Evolutionary conservation across 2,329 filamentous ascomycete genomes (phyloP).

Genomic region (Cercospora nicotianae): DNA sequence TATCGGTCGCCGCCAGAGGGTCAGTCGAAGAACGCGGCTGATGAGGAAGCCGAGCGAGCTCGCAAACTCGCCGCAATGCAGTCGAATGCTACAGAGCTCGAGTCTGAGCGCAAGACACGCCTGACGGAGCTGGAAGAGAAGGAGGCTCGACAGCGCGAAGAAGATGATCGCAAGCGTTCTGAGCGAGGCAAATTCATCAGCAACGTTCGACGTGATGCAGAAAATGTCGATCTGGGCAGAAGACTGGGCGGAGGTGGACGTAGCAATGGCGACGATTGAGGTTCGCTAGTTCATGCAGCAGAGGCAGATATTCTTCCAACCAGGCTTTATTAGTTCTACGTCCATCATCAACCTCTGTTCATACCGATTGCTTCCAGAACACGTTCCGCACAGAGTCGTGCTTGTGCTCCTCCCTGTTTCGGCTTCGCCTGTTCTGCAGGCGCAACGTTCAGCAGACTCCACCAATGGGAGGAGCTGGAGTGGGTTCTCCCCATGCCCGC

Average conservation of each 20-base stretch:
- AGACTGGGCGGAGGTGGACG: slow-evolving; percentile 30
- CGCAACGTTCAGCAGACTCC: background rate
- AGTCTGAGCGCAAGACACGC: slow-evolving; percentile 67
- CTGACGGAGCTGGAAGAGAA: slow-evolving; percentile 65
- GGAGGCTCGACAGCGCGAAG: slow-evolving; percentile 64
- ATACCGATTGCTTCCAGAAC: background rate
- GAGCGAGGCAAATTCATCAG: slow-evolving; percentile 42
- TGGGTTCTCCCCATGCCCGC: background rate
- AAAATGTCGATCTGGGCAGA: slow-evolving; percentile 34
- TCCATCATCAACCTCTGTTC: background rate
- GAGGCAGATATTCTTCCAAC: background rate
- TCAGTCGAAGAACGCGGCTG: slow-evolving; percentile 21
- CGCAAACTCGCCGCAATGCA: slow-evolving; percentile 45
- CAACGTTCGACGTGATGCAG: slow-evolving; percentile 36
- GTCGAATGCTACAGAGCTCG: slow-evolving; percentile 58
- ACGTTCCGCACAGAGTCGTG: background rate
- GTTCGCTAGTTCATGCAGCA: background rate
- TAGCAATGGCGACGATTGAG: slow-evolving; percentile 27
- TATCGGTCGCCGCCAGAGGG: slow-evolving; percentile 34
- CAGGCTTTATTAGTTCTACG: background rate
- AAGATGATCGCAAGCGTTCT: slow-evolving; percentile 57
- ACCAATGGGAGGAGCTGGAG: background rate
- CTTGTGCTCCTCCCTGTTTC: background rate
- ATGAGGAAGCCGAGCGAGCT: slow-evolving; percentile 39
- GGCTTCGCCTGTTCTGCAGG: background rate